A percentile compares a stretch with the other conserved stretches of the same genome.
Conservation (phyloP, 805 yeast genomes). For the Candida schatavii region DNA sequence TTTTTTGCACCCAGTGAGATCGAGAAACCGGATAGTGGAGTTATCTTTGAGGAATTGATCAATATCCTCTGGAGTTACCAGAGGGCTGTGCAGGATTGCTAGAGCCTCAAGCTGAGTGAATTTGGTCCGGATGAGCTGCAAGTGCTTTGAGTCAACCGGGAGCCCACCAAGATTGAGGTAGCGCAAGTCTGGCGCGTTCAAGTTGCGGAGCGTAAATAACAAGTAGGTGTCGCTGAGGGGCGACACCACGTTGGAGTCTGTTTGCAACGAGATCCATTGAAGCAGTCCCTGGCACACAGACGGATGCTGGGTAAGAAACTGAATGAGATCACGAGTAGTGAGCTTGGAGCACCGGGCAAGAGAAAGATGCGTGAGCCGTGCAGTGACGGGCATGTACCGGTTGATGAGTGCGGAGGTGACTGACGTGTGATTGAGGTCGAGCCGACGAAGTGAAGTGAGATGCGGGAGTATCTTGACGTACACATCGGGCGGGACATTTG, state of each 20-base stretch:
- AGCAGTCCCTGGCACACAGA: slow-evolving; percentile 48
- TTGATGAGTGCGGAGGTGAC: slow-evolving; percentile 61
- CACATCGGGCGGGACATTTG: slow-evolving; percentile 61
- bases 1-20: slow-evolving; percentile 60
- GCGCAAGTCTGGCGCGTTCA: slow-evolving; percentile 44
- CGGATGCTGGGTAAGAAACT: slow-evolving; percentile 71
- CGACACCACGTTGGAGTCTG: slow-evolving; percentile 59
- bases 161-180: slow-evolving; percentile 65
- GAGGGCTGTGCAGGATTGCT: slow-evolving; percentile 35
- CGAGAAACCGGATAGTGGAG: slow-evolving; percentile 51
- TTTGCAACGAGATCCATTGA: slow-evolving; percentile 65
- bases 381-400: slow-evolving; percentile 49
- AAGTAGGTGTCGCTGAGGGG: slow-evolving; percentile 54
- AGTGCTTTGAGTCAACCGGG: slow-evolving; percentile 45
- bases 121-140: slow-evolving; percentile 35
- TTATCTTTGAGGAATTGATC: slow-evolving; percentile 30
- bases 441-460: slow-evolving; percentile 53
- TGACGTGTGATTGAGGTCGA: slow-evolving; percentile 81
- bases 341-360: slow-evolving; percentile 53
- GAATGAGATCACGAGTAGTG: slow-evolving; percentile 68
- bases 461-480: slow-evolving; percentile 58
- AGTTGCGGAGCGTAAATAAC: slow-evolving; percentile 39
- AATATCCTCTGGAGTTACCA: slow-evolving; percentile 36
- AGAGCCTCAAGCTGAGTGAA: slow-evolving; percentile 44
- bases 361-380: slow-evolving; percentile 74